Conservation (phyloP, 2,329 filamentous ascomycete species). For the Niveomyces coronatus region DNA sequence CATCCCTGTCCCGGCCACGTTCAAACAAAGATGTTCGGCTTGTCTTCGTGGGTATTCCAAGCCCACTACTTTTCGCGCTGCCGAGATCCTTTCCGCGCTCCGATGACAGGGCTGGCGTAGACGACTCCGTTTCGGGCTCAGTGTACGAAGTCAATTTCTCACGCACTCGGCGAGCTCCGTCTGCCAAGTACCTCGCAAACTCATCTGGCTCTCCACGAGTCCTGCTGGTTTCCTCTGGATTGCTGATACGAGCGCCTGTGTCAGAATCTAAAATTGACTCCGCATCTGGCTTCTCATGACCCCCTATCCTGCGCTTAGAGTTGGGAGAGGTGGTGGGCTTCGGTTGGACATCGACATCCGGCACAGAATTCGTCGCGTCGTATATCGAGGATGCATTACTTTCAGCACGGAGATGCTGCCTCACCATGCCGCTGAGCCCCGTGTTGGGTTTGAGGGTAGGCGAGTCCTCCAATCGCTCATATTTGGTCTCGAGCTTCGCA, state of each 20-base stretch:
- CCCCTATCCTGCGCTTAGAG: too few relatives aligned
- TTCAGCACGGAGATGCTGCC: slow-evolving; percentile 70
- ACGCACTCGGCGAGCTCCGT: slow-evolving; percentile 59
- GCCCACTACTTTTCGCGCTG: slow-evolving; percentile 39
- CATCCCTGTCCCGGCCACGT: slow-evolving; percentile 31
- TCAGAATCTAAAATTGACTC: slow-evolving; percentile 3
- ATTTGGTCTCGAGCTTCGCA: slow-evolving; percentile 5
- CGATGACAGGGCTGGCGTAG: slow-evolving; percentile 17
- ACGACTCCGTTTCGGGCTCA: slow-evolving; percentile 44
- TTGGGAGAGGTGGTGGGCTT: slow-evolving; percentile 18
- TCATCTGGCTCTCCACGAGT: slow-evolving; percentile 52
- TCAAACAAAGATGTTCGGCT: slow-evolving; percentile 56
- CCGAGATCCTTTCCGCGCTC: slow-evolving; percentile 24
- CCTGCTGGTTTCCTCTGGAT: slow-evolving; percentile 15
- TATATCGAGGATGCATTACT: slow-evolving; percentile 79
- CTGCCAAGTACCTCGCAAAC: slow-evolving; percentile 62
- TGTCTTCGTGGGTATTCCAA: slow-evolving; percentile 54
- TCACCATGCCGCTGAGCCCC: slow-evolving; percentile 71
- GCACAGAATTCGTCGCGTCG: slow-evolving; percentile 33
- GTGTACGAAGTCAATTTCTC: slow-evolving; percentile 62
- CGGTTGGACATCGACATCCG: slow-evolving; percentile 16
- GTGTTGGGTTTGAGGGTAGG: slow-evolving; percentile 62
- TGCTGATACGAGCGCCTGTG: too few relatives aligned
- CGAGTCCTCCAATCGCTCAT: slow-evolving; percentile 46
- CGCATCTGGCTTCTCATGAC: too few relatives aligned